A percentile compares a stretch with the other conserved stretches of the same genome.
Conservation (phyloP, 805 yeast genomes). For the Debaryomyces castellii region DNA sequence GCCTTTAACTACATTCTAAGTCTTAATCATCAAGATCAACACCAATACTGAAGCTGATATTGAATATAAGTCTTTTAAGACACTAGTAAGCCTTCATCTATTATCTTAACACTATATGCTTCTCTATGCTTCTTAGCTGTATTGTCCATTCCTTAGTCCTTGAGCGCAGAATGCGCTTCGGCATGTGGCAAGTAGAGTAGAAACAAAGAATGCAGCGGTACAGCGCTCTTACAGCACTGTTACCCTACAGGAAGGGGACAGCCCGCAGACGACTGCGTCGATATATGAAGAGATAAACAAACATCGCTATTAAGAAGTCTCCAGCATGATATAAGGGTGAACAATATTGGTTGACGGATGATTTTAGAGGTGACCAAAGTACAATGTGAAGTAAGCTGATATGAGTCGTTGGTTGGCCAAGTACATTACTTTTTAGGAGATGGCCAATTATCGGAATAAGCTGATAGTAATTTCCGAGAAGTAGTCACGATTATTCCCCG, state of each 20-base stretch:
- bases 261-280: background rate
- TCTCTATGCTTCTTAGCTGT: slow-evolving; percentile 1
- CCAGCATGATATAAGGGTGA: no score
- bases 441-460: no score
- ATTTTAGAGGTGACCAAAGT: no score
- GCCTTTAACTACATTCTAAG: background rate
- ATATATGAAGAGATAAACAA: background rate
- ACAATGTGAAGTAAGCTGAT: no score
- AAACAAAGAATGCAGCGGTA: background rate
- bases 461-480: background rate
- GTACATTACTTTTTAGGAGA: no score
- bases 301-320: background rate
- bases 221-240: background rate
- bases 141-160: background rate
- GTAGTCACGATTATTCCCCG: background rate
- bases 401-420: no score
- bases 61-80: background rate
- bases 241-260: background rate
- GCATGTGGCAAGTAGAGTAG: background rate
- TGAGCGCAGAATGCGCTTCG: slow-evolving; percentile 1
- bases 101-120: background rate
- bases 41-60: background rate
- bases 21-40: no score
- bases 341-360: no score
- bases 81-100: background rate